Percentiles rank a stretch among this genome's conserved stretches.
Conservation (phyloP, 306 rosid species). For the Ceratonia siliqua region DNA sequence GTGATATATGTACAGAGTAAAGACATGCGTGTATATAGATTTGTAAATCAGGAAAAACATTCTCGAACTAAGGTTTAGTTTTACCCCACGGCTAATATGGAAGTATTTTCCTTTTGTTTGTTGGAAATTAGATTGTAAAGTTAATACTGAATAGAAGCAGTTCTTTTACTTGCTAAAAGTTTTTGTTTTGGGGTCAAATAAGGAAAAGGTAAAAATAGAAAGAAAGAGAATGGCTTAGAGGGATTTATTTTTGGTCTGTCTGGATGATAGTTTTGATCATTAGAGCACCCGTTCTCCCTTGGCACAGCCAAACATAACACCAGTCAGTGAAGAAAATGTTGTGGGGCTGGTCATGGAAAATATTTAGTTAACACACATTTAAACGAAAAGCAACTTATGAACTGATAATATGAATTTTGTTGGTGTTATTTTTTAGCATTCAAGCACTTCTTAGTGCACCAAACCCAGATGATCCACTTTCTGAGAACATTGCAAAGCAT, state of each 20-base stretch:
- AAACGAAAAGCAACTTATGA: not conserved
- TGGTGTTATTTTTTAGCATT: constrained; percentile 46
- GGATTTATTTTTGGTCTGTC: too few relatives aligned
- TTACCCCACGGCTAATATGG: not conserved
- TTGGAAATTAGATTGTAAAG: not conserved
- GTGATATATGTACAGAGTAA: not conserved
- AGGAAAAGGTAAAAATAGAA: not conserved
- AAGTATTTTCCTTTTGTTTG: not conserved
- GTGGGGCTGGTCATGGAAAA: not conserved
- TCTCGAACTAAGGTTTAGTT: not conserved
- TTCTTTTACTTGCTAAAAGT: not conserved
- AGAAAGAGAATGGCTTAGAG: too few relatives aligned
- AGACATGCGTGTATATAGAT: not conserved
- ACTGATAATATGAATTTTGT: constrained; percentile 3
- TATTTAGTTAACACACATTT: not conserved
- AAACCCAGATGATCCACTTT: constrained; percentile 94
- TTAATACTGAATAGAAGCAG: not conserved
- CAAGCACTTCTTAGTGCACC: constrained; percentile 98
- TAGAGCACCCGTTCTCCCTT: not conserved
- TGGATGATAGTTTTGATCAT: constrained; percentile 1
- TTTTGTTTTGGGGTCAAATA: not conserved
- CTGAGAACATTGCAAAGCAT: constrained; percentile 94
- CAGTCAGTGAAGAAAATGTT: not conserved
- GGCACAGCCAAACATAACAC: not conserved
- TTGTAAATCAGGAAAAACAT: not conserved